Conservation (phyloP, 371 early-diverging fungal genomes). For the Batrachochytrium dendrobatidis region DNA sequence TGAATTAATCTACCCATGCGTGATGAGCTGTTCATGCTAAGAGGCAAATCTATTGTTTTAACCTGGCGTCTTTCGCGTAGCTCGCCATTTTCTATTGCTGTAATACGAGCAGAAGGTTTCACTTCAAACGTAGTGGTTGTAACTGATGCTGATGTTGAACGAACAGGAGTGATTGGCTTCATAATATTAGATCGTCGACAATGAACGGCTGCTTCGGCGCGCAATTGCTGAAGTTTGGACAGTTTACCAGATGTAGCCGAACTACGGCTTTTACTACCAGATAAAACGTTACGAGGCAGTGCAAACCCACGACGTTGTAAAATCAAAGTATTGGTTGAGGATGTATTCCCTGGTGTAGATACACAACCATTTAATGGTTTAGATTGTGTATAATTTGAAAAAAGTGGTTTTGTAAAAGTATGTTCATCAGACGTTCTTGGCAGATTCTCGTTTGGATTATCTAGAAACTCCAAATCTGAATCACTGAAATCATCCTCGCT, state of each 20-base stretch:
- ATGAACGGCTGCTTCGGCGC: background rate
- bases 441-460: no score
- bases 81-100: background rate
- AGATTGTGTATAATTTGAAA: no score
- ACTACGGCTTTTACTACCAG: no score
- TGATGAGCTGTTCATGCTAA: background rate
- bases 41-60: background rate
- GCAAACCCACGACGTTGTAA: no score
- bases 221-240: conserved; percentile 12
- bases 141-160: background rate
- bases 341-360: no score
- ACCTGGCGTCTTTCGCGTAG: background rate
- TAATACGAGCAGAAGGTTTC: background rate
- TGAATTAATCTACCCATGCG: background rate
- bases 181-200: background rate
- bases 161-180: background rate
- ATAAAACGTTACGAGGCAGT: no score
- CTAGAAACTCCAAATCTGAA: no score
- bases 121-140: background rate
- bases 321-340: no score
- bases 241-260: background rate
- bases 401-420: no score
- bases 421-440: no score
- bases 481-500: no score
- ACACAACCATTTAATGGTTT: no score